Base-by-base conservation (phyloP, 495 filamentous ascomycete genomes). In the Letharia lupina region DNA sequence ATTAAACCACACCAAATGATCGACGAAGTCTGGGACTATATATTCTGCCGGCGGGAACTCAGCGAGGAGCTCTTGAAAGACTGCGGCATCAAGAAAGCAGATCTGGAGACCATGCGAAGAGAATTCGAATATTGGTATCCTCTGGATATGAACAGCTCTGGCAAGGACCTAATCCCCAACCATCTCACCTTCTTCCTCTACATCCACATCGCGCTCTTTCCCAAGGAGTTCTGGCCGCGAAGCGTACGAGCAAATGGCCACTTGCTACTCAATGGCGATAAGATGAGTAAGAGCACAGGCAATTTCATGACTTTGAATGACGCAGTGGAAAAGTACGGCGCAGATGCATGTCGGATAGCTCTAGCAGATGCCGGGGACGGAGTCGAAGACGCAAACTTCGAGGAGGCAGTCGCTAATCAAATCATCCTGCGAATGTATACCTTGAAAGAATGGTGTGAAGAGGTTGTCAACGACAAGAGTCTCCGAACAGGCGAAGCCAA, bases 111-210 rank as follows among this genome's bases (percentile, higher is more conserved):
- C 39, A 88, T 98, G 89, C 82, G 91, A 61, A 81, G 91, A 72
- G 90, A 96, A 68, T 98, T 98, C 72, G 87, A 93, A 70, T 98
- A 98, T 81, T 98, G 90, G 82, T 98, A 98, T 76, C 94, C 94
- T 39, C 79, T 97, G 33, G 94, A 98, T 70, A 75, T 96, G 68
- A 82, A 89, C 68, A 83, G 89, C 58, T 92, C 88, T 31, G 91
- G 91, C 65, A 95, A 95, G 78, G 91, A 95, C 73, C 80, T 95
- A 59, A 90, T 94, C 70, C 87, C 87, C 67, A 91, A 93, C 78
- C 92, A 96, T 77, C 81, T 98, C 62, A 97, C 91, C 42, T 98
- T 98, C 83, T 93, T 89, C 84, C 85, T 98, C 56, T 98, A 98
- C 80, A 88, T 93, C 71, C 94, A 98, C 76, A 75, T 91, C 67